These are phyloP conservation scores for Alternaria burnsii DNA, from an alignment of 2,329 filamentous ascomycete species.

Conservation along the genomic window DNA sequence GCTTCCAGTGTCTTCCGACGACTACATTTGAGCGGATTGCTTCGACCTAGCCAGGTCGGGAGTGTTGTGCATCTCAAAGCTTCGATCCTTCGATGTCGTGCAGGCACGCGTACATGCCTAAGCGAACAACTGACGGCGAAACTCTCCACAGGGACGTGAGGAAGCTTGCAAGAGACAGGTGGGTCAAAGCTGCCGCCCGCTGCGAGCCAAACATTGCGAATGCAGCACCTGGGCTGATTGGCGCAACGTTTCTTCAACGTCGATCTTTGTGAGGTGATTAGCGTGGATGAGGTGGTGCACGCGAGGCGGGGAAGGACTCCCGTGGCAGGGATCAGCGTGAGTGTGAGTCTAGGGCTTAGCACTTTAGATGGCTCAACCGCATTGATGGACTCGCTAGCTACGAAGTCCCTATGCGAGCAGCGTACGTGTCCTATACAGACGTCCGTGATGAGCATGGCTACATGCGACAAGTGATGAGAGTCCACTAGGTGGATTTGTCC, in stretches of 20 bases:
- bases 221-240: conserved; percentile 23
- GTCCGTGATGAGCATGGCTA: conserved; percentile 9
- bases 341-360: conserved; percentile 15
- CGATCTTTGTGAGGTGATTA: conserved; percentile 20
- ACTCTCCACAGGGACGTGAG: conserved; percentile 4
- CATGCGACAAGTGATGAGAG: conserved; percentile 11
- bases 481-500: background rate
- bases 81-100: conserved; percentile 21
- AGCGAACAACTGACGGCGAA: conserved; percentile 20
- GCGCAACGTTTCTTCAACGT: conserved; percentile 23
- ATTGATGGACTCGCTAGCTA: conserved; percentile 19
- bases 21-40: conserved; percentile 5
- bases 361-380: conserved; percentile 22
- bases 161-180: conserved; percentile 14
- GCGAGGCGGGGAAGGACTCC: conserved; percentile 25
- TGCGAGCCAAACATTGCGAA: conserved; percentile 15
- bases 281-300: conserved; percentile 19
- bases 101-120: conserved; percentile 23
- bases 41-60: conserved; percentile 9
- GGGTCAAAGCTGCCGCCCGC: conserved; percentile 15
- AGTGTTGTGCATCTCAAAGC: conserved; percentile 14
- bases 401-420: conserved; percentile 8
- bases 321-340: conserved; percentile 17
- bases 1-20: background rate
- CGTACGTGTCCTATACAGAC: conserved; percentile 8